Percentiles rank a stretch among this genome's conserved stretches.
Conservation (phyloP, 208 protist species). For the Herpetomonas samuelpessoai region DNA sequence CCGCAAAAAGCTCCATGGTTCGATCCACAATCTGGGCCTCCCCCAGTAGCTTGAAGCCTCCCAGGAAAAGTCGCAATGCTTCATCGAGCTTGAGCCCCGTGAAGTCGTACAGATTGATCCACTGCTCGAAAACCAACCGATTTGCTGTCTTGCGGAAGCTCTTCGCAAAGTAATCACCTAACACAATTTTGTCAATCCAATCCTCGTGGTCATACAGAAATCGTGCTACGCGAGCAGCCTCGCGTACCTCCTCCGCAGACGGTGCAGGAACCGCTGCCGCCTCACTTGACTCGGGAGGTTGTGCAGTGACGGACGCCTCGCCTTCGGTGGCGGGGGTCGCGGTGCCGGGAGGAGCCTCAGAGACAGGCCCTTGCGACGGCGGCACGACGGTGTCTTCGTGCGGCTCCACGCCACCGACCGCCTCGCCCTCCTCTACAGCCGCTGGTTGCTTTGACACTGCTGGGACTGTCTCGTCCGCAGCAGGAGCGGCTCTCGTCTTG, state of each 20-base stretch:
- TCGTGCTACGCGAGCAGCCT: constrained; percentile 29
- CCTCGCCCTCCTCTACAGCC: constrained; percentile 1
- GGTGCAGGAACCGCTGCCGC: background rate
- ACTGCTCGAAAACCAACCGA: constrained; percentile 70
- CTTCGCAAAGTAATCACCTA: constrained; percentile 88
- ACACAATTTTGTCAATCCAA: constrained; percentile 69
- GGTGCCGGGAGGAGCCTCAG: background rate
- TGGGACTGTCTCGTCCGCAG: background rate
- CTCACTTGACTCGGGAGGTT: constrained; percentile 11
- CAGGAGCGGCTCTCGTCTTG: background rate
- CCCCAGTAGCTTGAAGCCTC: constrained; percentile 81
- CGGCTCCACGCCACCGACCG: background rate
- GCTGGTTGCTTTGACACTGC: background rate
- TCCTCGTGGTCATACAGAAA: constrained; percentile 72
- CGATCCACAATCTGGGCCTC: constrained; percentile 84
- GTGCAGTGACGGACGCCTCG: background rate
- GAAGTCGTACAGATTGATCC: constrained; percentile 83
- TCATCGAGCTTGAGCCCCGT: constrained; percentile 65
- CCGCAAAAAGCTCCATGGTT: constrained; percentile 89
- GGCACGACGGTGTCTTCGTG: too few relatives aligned
- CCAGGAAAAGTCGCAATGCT: constrained; percentile 79
- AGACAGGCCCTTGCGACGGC: too few relatives aligned
- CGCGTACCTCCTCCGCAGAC: constrained; percentile 14
- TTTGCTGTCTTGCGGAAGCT: constrained; percentile 41
- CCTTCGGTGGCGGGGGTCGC: background rate